Conservation (phyloP, 352 stramenopile species). For the Blastocystis sp. region DNA sequence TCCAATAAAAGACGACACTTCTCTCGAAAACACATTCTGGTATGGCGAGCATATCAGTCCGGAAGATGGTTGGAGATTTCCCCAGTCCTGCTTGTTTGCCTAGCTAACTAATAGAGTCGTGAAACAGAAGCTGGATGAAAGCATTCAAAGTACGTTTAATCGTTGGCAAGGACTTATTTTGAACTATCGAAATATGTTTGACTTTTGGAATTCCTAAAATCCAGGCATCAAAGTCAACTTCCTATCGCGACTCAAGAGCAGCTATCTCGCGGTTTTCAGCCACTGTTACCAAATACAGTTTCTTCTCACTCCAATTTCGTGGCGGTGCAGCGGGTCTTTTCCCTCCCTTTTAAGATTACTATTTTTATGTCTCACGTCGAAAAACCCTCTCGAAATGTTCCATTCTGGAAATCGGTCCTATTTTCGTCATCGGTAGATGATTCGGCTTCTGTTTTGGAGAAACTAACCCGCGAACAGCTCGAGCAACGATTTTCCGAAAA, state of each 20-base stretch:
- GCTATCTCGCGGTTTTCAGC: background rate
- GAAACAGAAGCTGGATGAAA: background rate
- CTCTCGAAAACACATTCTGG: constrained; percentile 14
- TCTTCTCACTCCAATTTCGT: background rate
- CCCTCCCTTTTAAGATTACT: constrained; percentile 1
- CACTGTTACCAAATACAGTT: constrained; percentile 25
- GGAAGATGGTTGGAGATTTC: background rate
- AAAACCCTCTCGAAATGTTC: background rate
- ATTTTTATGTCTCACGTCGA: background rate
- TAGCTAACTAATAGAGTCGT: background rate
- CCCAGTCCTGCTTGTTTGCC: background rate
- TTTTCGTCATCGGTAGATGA: background rate
- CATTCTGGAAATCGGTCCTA: background rate
- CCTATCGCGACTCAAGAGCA: background rate
- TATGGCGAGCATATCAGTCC: background rate
- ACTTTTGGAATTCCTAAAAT: background rate
- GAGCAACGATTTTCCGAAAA: background rate
- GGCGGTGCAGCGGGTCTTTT: constrained; percentile 34
- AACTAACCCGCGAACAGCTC: background rate
- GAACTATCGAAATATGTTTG: background rate
- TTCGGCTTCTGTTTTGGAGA: background rate
- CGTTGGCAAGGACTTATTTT: background rate
- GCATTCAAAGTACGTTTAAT: background rate
- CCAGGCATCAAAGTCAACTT: background rate
- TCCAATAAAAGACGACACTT: background rate